Conservation (phyloP, 208 protist species). For the Leishmania martiniquensis region DNA sequence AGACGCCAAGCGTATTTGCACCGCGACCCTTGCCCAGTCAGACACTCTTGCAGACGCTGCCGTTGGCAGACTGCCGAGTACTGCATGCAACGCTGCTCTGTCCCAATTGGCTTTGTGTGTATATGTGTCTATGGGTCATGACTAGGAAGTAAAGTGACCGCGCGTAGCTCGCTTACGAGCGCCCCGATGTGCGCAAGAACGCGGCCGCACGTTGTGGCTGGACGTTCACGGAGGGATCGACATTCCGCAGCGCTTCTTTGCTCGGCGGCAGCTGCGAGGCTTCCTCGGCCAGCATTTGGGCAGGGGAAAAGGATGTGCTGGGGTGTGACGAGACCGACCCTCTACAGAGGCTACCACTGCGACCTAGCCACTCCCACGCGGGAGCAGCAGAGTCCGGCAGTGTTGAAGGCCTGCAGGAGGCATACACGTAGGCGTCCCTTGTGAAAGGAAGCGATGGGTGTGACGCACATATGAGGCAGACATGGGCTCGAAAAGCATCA, state of each 20-base stretch:
- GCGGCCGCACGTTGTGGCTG: not conserved
- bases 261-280: no score
- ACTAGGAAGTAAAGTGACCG: not conserved
- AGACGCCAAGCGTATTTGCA: no score
- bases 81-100: constrained; percentile 10
- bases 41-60: not conserved
- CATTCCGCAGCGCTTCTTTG: not conserved
- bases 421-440: no score
- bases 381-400: no score
- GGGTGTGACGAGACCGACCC: not conserved
- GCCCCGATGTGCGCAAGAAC: constrained; percentile 4
- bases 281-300: not conserved
- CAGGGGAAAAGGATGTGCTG: not conserved
- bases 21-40: not conserved
- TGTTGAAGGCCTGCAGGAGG: no score
- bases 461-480: no score
- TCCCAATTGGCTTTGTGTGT: constrained; percentile 5
- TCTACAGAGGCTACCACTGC: not conserved
- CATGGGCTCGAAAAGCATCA: no score
- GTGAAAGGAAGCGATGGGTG: no score
- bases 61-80: not conserved
- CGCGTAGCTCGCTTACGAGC: not conserved
- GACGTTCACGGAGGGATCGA: not conserved
- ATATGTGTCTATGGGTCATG: not conserved
- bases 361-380: no score